Evolutionary conservation across 192 early-diverging fungal genomes (phyloP).

Genomic region (Coemansia sp.): DNA sequence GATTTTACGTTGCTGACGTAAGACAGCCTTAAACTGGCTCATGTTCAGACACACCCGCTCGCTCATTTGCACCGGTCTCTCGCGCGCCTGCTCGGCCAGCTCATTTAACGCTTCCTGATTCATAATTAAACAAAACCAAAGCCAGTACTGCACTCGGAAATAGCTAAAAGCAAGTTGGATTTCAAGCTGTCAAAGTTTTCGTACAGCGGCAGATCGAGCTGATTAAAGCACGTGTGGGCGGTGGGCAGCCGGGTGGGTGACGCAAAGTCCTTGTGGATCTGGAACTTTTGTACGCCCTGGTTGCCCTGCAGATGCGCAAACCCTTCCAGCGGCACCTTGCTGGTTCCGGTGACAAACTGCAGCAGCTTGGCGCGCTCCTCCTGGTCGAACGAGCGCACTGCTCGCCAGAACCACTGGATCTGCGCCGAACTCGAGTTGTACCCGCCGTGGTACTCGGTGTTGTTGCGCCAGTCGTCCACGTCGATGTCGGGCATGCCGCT

Average conservation of each 20-base stretch:
- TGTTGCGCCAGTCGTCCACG: slow-evolving; percentile 99
- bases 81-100: slow-evolving; percentile 25
- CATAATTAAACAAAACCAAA: slow-evolving; percentile 71
- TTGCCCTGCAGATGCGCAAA: slow-evolving; percentile 91
- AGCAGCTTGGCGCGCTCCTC: slow-evolving; percentile 96
- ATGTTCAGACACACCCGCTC: slow-evolving; percentile 62
- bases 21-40: slow-evolving; percentile 53
- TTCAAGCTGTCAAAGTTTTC: slow-evolving; percentile 88
- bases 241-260: slow-evolving; percentile 84
- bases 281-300: slow-evolving; percentile 95
- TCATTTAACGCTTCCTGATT: slow-evolving; percentile 29
- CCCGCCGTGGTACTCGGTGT: slow-evolving; percentile 92
- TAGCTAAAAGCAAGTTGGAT: slow-evolving; percentile 77
- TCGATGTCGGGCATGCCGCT: slow-evolving; percentile 98
- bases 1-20: slow-evolving; percentile 70
- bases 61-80: slow-evolving; percentile 28
- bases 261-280: slow-evolving; percentile 95
- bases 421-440: slow-evolving; percentile 82
- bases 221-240: slow-evolving; percentile 99
- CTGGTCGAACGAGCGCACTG: slow-evolving; percentile 93
- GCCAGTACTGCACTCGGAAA: slow-evolving; percentile 88
- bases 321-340: slow-evolving; percentile 96
- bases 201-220: slow-evolving; percentile 93
- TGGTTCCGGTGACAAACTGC: slow-evolving; percentile 97
- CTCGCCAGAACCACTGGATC: slow-evolving; percentile 99